phyloP scores from a whole-genome alignment of 208 protist genomes.

The Naegleria gruberi region DNA sequence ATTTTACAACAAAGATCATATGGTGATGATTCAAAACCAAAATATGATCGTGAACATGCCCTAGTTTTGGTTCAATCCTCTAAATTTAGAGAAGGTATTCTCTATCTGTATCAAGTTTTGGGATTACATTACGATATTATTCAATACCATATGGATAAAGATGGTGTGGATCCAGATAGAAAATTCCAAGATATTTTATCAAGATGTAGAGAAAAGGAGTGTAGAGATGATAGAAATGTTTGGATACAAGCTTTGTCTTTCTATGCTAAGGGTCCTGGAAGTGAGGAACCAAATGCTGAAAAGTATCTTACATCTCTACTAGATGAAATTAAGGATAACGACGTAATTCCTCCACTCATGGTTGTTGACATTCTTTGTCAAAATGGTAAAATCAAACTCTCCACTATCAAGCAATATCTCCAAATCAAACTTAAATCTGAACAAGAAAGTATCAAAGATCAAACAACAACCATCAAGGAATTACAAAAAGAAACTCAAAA shows the following conservation, averaged over 20 bases:
- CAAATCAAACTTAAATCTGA: slow-evolving; percentile 49
- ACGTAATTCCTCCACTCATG: slow-evolving; percentile 71
- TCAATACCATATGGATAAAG: slow-evolving; percentile 70
- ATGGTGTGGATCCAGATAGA: slow-evolving; percentile 46
- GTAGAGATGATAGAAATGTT: slow-evolving; percentile 29
- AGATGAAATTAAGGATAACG: slow-evolving; percentile 63
- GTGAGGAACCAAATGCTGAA: slow-evolving; percentile 44
- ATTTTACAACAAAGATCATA: slow-evolving; percentile 35
- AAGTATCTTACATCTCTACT: slow-evolving; percentile 39
- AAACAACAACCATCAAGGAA: not conserved
- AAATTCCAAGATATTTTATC: not conserved
- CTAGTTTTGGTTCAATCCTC: slow-evolving; percentile 72
- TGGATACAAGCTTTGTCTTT: slow-evolving; percentile 76
- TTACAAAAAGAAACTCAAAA: slow-evolving; percentile 24
- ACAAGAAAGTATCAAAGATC: slow-evolving; percentile 10
- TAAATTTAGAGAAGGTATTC: slow-evolving; percentile 68
- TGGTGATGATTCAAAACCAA: slow-evolving; percentile 45
- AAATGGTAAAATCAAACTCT: slow-evolving; percentile 44
- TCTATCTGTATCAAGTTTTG: slow-evolving; percentile 71
- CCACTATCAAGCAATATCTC: slow-evolving; percentile 73
- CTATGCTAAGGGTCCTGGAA: slow-evolving; percentile 46
- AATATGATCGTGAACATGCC: slow-evolving; percentile 79
- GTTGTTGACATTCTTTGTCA: slow-evolving; percentile 77
- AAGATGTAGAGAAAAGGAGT: not conserved
- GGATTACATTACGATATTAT: slow-evolving; percentile 66